Base-by-base conservation (phyloP, 163 green algal genomes). In the Chlorella variabilis region DNA sequence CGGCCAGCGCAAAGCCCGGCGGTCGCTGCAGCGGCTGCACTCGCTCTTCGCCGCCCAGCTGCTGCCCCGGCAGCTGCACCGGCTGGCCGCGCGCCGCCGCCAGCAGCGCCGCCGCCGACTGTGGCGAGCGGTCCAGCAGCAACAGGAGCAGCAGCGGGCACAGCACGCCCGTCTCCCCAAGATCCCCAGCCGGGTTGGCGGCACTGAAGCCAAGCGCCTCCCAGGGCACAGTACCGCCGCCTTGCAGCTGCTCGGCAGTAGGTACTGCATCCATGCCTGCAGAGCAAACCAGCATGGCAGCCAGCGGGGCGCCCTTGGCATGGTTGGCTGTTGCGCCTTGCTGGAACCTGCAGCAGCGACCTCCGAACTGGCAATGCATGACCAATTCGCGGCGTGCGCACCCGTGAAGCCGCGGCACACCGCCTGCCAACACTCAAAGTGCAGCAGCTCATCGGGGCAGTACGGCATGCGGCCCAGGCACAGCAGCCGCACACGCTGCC, bases 181-280 rank as follows among this genome's bases (percentile, higher is more conserved):
- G 83, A 78, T 95, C 91, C 18, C 89, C 94, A 36, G 89, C 89
- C 5, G 93, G 93, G 84, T 96, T 91, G 21, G 87, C 65, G 25
- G 89, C 90, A 58, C 94, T 90, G 75, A 94, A 96, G 3, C 92
- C 92, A 3, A 95, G 27, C 5, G 87, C 77, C 18, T 85, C 80
- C 92, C 92, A 96, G 81, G 94, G 90, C 0, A 29, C 39, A 15
- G 48, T 45, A 21, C 34, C 65, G 25, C 59, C 59, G 38, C 59
- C 59, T 67, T 21, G 18, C 33, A 36, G n/a, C 59, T 39, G 31
- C 59, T 68, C 29, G 59, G 27, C 33, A 20, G 59, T 31, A 20
- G 31, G 59, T n/a, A 39, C 59, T 33, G 31, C 66, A 31, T 49
- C 66, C 66, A 73, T 31, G 66, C 66, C 66, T 73, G 66, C 38